Evolutionary conservation across 495 filamentous ascomycete species (phyloP).

Genomic region (Paragyromitra xinjiangensis): DNA sequence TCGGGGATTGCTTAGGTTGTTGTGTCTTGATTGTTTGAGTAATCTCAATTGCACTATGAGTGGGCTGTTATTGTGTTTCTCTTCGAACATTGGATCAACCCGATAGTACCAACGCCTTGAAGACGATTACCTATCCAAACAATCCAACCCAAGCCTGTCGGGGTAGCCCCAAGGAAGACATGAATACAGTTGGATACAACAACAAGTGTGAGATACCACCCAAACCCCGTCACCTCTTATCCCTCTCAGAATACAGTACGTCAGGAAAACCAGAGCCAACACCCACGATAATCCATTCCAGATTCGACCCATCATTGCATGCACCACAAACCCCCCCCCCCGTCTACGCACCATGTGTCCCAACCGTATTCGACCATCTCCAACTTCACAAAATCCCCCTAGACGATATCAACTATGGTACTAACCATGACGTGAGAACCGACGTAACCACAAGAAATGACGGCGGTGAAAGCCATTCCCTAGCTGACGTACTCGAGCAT

Average conservation of each 20-base stretch:
- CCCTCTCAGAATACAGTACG: neutral
- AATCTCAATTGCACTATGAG: no score
- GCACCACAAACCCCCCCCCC: neutral
- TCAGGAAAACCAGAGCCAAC: neutral
- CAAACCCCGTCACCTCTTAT: no score
- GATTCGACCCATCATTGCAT: neutral
- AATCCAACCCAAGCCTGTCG: no score
- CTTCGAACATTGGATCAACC: no score
- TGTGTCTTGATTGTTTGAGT: no score
- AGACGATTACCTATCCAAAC: no score
- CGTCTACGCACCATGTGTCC: neutral
- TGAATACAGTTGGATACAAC: no score
- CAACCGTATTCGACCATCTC: neutral
- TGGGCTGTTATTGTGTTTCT: no score
- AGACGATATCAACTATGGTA: neutral
- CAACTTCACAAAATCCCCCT: neutral
- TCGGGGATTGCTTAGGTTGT: no score
- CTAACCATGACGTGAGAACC: neutral
- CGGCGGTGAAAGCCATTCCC: neutral
- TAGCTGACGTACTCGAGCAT: neutral
- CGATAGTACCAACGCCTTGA: no score
- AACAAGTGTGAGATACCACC: no score
- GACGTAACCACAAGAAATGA: neutral
- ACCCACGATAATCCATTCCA: neutral
- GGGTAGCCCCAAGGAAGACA: no score